Base-by-base conservation (phyloP, 2,329 filamentous ascomycete genomes). In the Stromatinia cepivora region DNA sequence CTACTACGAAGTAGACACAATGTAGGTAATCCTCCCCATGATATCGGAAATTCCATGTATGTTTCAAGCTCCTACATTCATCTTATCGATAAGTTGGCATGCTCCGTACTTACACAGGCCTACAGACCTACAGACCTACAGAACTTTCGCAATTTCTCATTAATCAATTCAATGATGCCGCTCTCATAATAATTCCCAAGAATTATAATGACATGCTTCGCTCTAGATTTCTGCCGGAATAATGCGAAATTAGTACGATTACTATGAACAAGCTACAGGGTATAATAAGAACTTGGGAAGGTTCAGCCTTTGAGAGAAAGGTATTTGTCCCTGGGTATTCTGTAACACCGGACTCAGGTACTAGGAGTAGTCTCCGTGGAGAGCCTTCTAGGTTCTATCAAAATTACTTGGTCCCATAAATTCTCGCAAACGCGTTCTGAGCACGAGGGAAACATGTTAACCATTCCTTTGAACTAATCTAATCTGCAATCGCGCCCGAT, bases 141-240 rank as follows among this genome's bases (percentile, higher is more conserved):
- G 39, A 22, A 50, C 45, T 50, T 20, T 36, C 13, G 45, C 45
- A 63, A 63, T 50, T 4, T 63, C 31, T 36, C 45, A 34, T 25
- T 15, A 50, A 63, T 63, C 28, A 63, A 63, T 50, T 11, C 28
- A 9, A 20, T 25, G 45, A 63, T 63, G 59, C 59, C 8, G 45
- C 17, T 36, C 22, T 50, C 15, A 4, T 36, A 6, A n/a, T 25
- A 62, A 48, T n/a, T 31, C n/a, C 11, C 11, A 9, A 20, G n/a
- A 48, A 34, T 48, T 25, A 25, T 62, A 28, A 34, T 34, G 58
- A 48, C 42, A n/a, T 31, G 11, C 28, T 22, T 34, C 8, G 45
- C 28, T 34, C 58, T 62, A 62, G 58, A 48, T 36, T 36, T n/a
- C 13, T 5, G 5, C 9, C 7, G 10, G 58, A 34, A 57, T n/a